These are phyloP conservation scores for Drosera capensis DNA, from an alignment of 148 eudicot genomes.

Conservation along the genomic window DNA sequence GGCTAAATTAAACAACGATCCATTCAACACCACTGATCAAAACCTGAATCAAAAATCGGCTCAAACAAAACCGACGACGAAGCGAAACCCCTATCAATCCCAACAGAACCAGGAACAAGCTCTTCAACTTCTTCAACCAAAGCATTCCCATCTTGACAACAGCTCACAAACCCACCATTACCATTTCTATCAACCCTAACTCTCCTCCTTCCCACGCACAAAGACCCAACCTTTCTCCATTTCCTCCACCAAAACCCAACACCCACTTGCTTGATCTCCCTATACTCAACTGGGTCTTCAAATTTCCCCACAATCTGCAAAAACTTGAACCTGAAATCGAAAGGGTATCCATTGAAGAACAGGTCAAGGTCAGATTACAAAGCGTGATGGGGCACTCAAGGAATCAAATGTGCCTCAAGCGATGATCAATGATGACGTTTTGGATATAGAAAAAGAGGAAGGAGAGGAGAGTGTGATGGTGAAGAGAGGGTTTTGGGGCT, in stretches of 20 bases:
- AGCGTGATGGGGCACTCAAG: too few species aligned
- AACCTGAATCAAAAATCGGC: conserved; percentile 44
- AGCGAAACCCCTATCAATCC: conserved; percentile 37
- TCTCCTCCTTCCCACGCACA: neutral
- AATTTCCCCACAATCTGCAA: too few species aligned
- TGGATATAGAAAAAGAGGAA: too few species aligned
- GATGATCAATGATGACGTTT: too few species aligned
- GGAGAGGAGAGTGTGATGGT: too few species aligned
- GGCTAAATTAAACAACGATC: neutral
- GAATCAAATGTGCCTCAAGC: too few species aligned
- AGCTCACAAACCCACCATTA: conserved; percentile 6
- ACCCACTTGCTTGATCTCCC: conserved; percentile 20
- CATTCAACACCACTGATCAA: neutral
- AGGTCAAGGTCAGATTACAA: too few species aligned
- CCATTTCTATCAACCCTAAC: conserved; percentile 7
- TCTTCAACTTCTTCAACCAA: conserved; percentile 18
- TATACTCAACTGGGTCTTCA: neutral
- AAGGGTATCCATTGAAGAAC: too few species aligned
- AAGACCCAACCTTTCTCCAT: conserved; percentile 5
- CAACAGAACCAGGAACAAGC: conserved; percentile 32
- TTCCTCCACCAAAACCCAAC: conserved; percentile 12
- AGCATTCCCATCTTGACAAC: conserved; percentile 22
- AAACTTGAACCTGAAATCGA: too few species aligned
- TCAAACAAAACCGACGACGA: conserved; percentile 60
- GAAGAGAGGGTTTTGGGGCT: too few species aligned